These are phyloP conservation scores for Russula vinacea DNA, from an alignment of 768 basidiomycete genomes.

Conservation along the genomic window DNA sequence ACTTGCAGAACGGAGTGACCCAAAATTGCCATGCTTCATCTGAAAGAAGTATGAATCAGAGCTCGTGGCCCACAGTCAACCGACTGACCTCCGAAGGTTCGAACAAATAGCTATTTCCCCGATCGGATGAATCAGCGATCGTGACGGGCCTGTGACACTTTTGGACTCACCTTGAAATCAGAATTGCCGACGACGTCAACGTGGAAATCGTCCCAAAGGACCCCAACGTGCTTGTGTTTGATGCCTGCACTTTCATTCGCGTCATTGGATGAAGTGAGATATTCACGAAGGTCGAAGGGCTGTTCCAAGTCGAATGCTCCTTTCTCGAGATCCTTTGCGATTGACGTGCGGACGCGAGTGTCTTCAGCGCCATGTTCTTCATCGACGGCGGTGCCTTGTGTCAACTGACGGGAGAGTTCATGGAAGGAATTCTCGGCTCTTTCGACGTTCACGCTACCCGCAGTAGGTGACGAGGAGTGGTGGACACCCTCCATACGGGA, in stretches of 20 bases:
- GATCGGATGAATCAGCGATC: not conserved
- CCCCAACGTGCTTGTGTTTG: slow-evolving; percentile 74
- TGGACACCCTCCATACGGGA: slow-evolving; percentile 3
- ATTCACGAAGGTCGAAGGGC: slow-evolving; percentile 65
- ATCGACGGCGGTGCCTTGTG: slow-evolving; percentile 17
- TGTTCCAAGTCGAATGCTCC: slow-evolving; percentile 42
- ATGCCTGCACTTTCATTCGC: slow-evolving; percentile 65
- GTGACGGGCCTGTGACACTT: not conserved
- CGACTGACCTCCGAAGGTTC: slow-evolving; percentile 57
- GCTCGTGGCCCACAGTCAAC: not conserved
- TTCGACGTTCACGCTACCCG: slow-evolving; percentile 17
- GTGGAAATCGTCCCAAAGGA: slow-evolving; percentile 68
- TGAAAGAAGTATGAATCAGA: not conserved
- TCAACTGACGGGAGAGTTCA: slow-evolving; percentile 27
- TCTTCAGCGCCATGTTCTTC: not conserved
- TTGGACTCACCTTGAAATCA: slow-evolving; percentile 52
- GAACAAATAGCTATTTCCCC: slow-evolving; percentile 50
- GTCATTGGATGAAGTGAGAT: slow-evolving; percentile 66
- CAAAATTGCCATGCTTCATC: slow-evolving; percentile 31
- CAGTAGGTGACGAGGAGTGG: slow-evolving; percentile 13
- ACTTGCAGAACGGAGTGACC: slow-evolving; percentile 20
- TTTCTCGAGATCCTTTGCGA: slow-evolving; percentile 39
- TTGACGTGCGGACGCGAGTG: not conserved
- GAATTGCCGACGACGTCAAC: slow-evolving; percentile 60
- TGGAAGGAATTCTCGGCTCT: slow-evolving; percentile 22